phyloP scores from a whole-genome alignment of 2,329 filamentous ascomycete species.

The Fusarium tricinctum region DNA sequence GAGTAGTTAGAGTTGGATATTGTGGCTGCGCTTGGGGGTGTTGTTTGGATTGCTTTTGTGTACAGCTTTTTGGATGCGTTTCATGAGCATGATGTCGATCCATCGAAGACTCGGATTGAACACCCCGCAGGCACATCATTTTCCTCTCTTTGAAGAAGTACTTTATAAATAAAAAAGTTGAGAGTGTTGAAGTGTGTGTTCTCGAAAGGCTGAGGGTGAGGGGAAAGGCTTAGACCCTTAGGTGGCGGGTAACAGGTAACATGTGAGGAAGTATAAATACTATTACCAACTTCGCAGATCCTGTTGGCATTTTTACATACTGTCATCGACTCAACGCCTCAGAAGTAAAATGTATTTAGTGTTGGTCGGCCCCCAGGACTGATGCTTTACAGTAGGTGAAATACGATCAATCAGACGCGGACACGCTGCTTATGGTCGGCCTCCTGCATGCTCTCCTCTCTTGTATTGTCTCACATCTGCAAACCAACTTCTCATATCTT shows the following conservation, averaged over 20 bases:
- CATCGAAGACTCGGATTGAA: constrained; percentile 4
- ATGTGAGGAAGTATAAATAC: neutral
- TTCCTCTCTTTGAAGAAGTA: neutral
- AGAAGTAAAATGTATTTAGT: neutral
- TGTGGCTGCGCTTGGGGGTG: neutral
- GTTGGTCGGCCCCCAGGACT: neutral
- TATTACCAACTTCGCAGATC: neutral
- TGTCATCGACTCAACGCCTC: neutral
- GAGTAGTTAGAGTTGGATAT: neutral
- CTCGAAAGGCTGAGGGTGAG: too few relatives aligned
- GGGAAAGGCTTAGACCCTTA: too few relatives aligned
- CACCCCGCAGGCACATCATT: neutral
- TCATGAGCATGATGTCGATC: neutral
- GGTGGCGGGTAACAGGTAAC: neutral
- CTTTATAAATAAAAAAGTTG: too few relatives aligned
- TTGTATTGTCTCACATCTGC: neutral
- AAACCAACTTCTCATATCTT: neutral
- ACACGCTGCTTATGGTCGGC: neutral
- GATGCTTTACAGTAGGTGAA: neutral
- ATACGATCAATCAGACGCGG: neutral
- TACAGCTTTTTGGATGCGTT: neutral
- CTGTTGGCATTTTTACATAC: neutral
- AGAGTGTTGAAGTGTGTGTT: too few relatives aligned
- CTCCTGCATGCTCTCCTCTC: neutral
- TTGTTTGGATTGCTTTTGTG: neutral